These are phyloP conservation scores for Balansia obtecta DNA, from an alignment of 2,329 filamentous ascomycete genomes.

Conservation along the genomic window DNA sequence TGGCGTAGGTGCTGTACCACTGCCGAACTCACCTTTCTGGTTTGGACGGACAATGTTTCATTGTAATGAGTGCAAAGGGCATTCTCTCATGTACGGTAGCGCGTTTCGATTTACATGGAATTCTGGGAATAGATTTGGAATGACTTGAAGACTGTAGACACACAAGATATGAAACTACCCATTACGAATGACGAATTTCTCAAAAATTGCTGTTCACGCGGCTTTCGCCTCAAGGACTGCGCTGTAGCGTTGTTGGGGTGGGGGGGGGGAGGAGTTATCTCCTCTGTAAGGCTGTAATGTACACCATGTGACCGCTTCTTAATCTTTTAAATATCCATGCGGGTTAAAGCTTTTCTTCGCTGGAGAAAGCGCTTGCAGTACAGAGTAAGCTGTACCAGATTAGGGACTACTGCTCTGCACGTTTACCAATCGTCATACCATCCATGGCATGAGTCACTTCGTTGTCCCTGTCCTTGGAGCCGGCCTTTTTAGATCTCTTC, in stretches of 20 bases:
- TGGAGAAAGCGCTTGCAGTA: too few relatives aligned
- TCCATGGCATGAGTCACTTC: not conserved
- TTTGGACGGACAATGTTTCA: not conserved
- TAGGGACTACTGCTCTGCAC: not conserved
- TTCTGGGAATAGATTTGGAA: not conserved
- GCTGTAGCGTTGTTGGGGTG: not conserved
- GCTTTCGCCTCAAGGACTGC: not conserved
- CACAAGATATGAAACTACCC: not conserved
- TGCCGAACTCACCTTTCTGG: not conserved
- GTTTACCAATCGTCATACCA: not conserved
- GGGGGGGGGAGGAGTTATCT: too few relatives aligned
- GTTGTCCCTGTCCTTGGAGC: not conserved
- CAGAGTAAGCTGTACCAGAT: not conserved
- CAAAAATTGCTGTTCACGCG: too few relatives aligned
- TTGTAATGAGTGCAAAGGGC: not conserved
- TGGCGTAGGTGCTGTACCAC: not conserved
- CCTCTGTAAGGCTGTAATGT: too few relatives aligned
- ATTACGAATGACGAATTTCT: not conserved
- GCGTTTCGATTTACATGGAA: not conserved
- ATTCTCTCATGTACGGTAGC: not conserved
- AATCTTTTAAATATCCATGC: too few relatives aligned
- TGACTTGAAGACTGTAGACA: not conserved
- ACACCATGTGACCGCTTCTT: too few relatives aligned
- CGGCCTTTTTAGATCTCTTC: constrained; percentile 14
- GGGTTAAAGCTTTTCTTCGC: too few relatives aligned